Base-by-base conservation (phyloP, 139 green algal species). In the Chlorella sp. region DNA sequence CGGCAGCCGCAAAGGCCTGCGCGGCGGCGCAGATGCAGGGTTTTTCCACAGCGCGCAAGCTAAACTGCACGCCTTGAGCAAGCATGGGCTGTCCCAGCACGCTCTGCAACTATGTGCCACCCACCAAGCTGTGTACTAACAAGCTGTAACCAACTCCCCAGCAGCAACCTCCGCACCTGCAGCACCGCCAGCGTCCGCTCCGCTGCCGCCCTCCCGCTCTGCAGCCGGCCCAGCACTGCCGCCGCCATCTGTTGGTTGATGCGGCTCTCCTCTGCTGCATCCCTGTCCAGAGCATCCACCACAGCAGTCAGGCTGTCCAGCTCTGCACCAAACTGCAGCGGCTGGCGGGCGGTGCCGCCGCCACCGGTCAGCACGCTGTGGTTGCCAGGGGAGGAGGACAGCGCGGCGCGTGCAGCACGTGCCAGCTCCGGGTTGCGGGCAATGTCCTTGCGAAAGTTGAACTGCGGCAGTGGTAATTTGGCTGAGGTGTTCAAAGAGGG, bases 141-240 rank as follows among this genome's bases (percentile, higher is more conserved):
- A n/a, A n/a, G n/a, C n/a, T n/a, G n/a, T n/a, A n/a, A n/a, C n/a
- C n/a, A n/a, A n/a, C n/a, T n/a, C n/a, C n/a, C n/a, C n/a, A n/a
- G n/a, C n/a, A n/a, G 9, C 44, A 51, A 9, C 23, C 32, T 9
- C 21, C 23, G 7, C 55, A 88, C 88, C 82, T 90, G 88, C 69
- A 93, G 89, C 36, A 91, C 87, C 21, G 84, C 86, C 30, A 94
- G 78, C 56, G 88, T 75, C 44, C 76, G 84, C 82, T 94, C 90
- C 12, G 87, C 57, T 28, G 82, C 73, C 1, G 63, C 25, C n/a
- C 85, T 81, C 23, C 78, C 83, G 56, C 72, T 87, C 25, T 88
- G 73, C 78, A 94, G 60, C 57, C 90, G 80, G 12, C 64, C 67
- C 62, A 85, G 80, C 74, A 91, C 86, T 13, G 92, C 57, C 20